Evolutionary conservation across 371 early-diverging fungal species (phyloP).

Genomic region (Mucor irregularis): DNA sequence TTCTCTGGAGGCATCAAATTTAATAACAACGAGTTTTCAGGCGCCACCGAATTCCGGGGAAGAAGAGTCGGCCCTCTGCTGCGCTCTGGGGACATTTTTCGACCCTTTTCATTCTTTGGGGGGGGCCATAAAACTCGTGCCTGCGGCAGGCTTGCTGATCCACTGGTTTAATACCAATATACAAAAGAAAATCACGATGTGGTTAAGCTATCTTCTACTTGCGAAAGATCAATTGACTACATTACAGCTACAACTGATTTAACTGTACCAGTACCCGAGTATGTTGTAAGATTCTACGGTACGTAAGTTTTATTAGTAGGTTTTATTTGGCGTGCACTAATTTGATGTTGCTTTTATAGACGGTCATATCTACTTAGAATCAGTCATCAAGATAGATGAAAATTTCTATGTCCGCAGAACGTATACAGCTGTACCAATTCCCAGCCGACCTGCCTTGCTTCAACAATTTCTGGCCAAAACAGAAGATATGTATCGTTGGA

Average conservation of each 20-base stretch:
- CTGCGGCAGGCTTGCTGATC: too few species aligned
- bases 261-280: conserved; percentile 1
- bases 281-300: conserved; percentile 6
- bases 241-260: conserved; percentile 10
- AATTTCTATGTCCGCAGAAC: not conserved
- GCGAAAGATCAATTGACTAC: conserved; percentile 4
- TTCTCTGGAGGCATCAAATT: conserved; percentile 14
- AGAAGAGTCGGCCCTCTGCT: too few species aligned
- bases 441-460: conserved; percentile 6
- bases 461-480: conserved; percentile 7
- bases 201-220: conserved; percentile 10
- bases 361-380: conserved; percentile 6
- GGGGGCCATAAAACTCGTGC: too few species aligned
- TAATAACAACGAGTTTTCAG: conserved; percentile 5
- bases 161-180: too few species aligned
- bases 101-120: too few species aligned
- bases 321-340: conserved; percentile 3
- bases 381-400: conserved; percentile 3
- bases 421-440: not conserved
- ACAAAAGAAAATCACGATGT: conserved; percentile 9
- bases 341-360: conserved; percentile 16
- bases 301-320: not conserved
- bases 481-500: conserved; percentile 2
- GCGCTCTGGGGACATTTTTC: too few species aligned
- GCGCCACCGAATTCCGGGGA: too few species aligned